Conservation (phyloP, 495 filamentous ascomycete genomes). For the Antarctomyces pellizariae region DNA sequence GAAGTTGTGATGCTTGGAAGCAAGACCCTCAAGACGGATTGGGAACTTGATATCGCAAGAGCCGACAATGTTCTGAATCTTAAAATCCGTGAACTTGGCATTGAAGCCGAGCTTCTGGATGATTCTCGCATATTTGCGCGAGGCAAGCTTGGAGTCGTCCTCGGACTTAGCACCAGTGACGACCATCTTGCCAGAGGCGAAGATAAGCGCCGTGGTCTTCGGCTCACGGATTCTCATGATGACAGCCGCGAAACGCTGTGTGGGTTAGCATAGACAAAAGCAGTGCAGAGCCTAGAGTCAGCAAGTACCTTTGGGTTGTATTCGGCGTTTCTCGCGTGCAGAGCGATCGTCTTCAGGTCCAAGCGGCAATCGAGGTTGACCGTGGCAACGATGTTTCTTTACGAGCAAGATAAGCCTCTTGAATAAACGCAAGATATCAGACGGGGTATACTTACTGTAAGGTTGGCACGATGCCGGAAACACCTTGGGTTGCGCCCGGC, state of each 20-base stretch:
- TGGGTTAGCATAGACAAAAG: slow-evolving; percentile 10
- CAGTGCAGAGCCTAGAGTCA: slow-evolving; percentile 15
- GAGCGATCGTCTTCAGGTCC: slow-evolving; percentile 96
- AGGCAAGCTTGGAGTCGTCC: slow-evolving; percentile 90
- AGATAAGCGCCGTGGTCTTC: slow-evolving; percentile 95
- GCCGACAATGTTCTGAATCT: slow-evolving; percentile 99
- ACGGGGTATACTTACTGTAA: slow-evolving; percentile 73
- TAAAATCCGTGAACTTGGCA: slow-evolving; percentile 98
- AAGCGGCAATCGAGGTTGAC: slow-evolving; percentile 96
- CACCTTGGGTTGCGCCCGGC: slow-evolving; percentile 51
- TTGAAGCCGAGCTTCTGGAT: slow-evolving; percentile 99
- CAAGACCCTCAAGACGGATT: slow-evolving; percentile 87
- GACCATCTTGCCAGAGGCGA: slow-evolving; percentile 98
- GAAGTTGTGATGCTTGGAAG: slow-evolving; percentile 95
- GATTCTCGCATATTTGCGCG: slow-evolving; percentile 94
- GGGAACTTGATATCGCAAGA: slow-evolving; percentile 99
- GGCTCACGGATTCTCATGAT: slow-evolving; percentile 99
- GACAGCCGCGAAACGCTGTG: slow-evolving; percentile 94
- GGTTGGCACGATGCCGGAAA: slow-evolving; percentile 85
- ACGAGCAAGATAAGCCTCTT: slow-evolving; percentile 38
- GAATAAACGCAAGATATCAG: slow-evolving; percentile 11
- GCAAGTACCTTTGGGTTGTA: slow-evolving; percentile 83
- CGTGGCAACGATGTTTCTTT: slow-evolving; percentile 98
- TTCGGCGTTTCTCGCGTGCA: slow-evolving; percentile 96
- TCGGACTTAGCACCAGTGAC: slow-evolving; percentile 97